Percentiles rank a stretch among this genome's conserved stretches.
Evolutionary conservation across 73 alveolate genomes (phyloP).

Genomic region (Paramecium primaurelia): DNA sequence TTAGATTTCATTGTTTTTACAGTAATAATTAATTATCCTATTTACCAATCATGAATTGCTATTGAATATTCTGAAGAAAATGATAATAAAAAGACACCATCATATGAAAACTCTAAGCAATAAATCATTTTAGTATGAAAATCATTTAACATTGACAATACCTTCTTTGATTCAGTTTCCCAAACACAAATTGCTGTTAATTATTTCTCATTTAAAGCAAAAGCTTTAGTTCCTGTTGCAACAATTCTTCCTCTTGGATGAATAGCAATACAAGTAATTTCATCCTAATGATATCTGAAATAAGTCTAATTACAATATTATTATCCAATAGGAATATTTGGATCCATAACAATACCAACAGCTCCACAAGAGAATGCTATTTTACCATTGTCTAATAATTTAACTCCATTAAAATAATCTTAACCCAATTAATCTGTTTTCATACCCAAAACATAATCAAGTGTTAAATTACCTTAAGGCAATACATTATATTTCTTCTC

Average conservation of each 20-base stretch:
- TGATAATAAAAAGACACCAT: conserved; percentile 48
- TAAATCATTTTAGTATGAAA: conserved; percentile 54
- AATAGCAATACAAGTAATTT: conserved; percentile 87
- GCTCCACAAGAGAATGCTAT: conserved; percentile 93
- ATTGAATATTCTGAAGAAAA: conserved; percentile 56
- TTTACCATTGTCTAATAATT: conserved; percentile 77
- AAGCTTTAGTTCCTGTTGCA: conserved; percentile 97
- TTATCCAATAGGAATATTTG: conserved; percentile 68
- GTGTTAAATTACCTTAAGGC: conserved; percentile 85
- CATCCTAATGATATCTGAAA: conserved; percentile 91
- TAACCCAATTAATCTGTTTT: conserved; percentile 76
- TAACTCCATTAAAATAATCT: conserved; percentile 88
- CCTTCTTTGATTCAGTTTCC: conserved; percentile 70
- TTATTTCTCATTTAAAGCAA: conserved; percentile 78
- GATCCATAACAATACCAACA: conserved; percentile 72
- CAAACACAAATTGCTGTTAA: conserved; percentile 86
- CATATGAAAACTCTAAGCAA: conserved; percentile 37
- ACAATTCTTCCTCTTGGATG: conserved; percentile 88
- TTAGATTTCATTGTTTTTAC: conserved; percentile 85
- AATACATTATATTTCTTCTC: conserved; percentile 45
- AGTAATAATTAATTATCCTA: conserved; percentile 68
- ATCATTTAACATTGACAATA: conserved; percentile 38
- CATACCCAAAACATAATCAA: conserved; percentile 89
- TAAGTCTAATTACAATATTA: conserved; percentile 75
- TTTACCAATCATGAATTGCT: conserved; percentile 60